Evolutionary conservation across 441 rosid genomes (phyloP), one percentile per base, ranked within the genome.

Genomic region (Populus hybrid): DNA sequence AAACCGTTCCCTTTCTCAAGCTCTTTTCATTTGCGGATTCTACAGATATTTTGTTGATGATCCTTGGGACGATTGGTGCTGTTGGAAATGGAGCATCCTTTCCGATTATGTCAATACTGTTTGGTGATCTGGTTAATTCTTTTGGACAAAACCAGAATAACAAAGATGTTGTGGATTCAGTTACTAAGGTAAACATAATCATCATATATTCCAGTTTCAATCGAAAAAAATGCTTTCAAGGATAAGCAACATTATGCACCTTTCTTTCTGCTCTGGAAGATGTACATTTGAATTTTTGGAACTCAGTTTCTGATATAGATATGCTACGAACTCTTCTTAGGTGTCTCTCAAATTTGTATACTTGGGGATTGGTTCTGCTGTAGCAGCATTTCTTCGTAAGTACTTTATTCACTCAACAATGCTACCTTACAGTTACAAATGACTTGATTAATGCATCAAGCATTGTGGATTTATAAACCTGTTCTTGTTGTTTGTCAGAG

Each of bases 361-460:
- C 81, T 85, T 93, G 85, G 94, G 85, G 1, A 63, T 92, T 9
- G 98, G 91, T 36, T 65, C 92, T 10, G 88, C 73, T 59, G 84
- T 74, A 0, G 92, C 91, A 21, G 87, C 93, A 64, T 86, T 87
- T 77, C 82, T 88, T 40, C 97, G 97, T 93, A 88, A 89, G 98
- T 67, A 50, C n/a, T 24, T 24, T 42, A 11, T 42, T 42, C 2
- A 6, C 33, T 11, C 70, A 61, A 7, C 28, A 7, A 21, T 7
- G 64, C 69, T 1, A 67, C 9, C 35, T 24, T 35, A 12, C 70
- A 67, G 16, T 3, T 35, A 12, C 70, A 67, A 42, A 11, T 2
- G 10, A 31, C 0, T 33, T 31, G 29, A 31, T 11, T 67, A 6
- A 14, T 65, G 16, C 6, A 8, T 9, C 24, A 7, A 64, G 10